A percentile compares a stretch with the other conserved stretches of the same genome.
Evolutionary conservation across 2,329 filamentous ascomycete species (phyloP).

Genomic region (Calonectria pseudoturangicola): DNA sequence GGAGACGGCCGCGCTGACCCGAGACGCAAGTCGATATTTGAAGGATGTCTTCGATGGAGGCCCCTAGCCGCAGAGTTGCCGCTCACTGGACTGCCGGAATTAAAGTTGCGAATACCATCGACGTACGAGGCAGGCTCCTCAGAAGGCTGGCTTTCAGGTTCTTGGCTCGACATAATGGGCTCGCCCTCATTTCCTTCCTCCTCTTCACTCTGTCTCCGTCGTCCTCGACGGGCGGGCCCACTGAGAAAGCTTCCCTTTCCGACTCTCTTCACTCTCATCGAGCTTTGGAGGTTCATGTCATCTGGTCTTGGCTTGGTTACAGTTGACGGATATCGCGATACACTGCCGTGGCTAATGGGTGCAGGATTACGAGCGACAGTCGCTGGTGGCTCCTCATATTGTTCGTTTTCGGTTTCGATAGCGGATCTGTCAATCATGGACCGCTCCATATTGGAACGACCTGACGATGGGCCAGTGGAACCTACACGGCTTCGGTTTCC

Average conservation of each 20-base stretch:
- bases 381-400: constrained; percentile 67
- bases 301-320: constrained; percentile 71
- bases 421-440: constrained; percentile 59
- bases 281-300: constrained; percentile 80
- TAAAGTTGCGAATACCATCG: constrained; percentile 67
- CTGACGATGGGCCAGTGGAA: constrained; percentile 61
- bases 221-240: constrained; percentile 85
- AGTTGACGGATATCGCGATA: constrained; percentile 71
- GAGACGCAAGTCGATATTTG: constrained; percentile 60
- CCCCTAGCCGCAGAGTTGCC: constrained; percentile 66
- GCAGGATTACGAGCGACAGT: constrained; percentile 69
- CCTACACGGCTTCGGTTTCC: constrained; percentile 63
- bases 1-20: constrained; percentile 58
- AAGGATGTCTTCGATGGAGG: constrained; percentile 63
- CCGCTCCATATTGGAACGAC: constrained; percentile 59
- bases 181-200: constrained; percentile 69
- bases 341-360: constrained; percentile 70
- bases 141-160: constrained; percentile 64
- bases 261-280: constrained; percentile 85
- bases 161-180: constrained; percentile 62
- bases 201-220: constrained; percentile 71
- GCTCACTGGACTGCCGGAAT: constrained; percentile 76
- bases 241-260: constrained; percentile 88
- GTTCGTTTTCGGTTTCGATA: constrained; percentile 67
- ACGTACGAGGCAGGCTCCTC: constrained; percentile 66